Evolutionary conservation across 1,284 basidiomycete species (phyloP).

Genomic region (Sphaerobolus stellatus): DNA sequence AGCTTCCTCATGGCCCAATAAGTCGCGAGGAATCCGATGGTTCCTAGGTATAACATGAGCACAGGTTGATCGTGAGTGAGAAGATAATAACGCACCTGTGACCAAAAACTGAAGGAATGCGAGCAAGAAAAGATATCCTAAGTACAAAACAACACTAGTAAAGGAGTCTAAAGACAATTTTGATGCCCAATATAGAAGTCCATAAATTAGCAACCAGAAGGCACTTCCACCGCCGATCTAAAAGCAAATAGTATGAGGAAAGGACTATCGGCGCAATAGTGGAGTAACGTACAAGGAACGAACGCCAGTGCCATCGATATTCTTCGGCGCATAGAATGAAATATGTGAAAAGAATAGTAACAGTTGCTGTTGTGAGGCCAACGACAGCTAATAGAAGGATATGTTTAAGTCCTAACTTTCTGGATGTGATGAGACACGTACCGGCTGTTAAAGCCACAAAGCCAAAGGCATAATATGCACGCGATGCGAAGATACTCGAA

Average conservation of each 20-base stretch:
- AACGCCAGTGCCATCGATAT: conserved; percentile 60
- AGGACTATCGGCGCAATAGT: background rate
- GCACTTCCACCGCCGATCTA: conserved; percentile 92
- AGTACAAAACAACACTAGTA: conserved; percentile 82
- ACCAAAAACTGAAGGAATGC: conserved; percentile 85
- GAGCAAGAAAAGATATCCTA: conserved; percentile 89
- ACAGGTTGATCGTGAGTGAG: conserved; percentile 5
- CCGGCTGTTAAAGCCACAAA: conserved; percentile 89
- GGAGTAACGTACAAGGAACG: conserved; percentile 8
- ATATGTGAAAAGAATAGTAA: conserved; percentile 88
- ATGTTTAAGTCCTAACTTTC: background rate
- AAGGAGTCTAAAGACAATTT: conserved; percentile 83
- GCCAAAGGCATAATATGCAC: conserved; percentile 94
- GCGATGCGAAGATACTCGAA: conserved; percentile 90
- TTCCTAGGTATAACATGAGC: conserved; percentile 43
- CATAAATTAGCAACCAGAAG: conserved; percentile 88
- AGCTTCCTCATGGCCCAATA: conserved; percentile 84
- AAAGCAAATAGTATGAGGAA: conserved; percentile 49
- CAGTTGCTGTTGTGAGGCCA: conserved; percentile 84
- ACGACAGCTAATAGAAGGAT: conserved; percentile 50
- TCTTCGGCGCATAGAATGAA: conserved; percentile 95
- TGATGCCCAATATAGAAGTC: conserved; percentile 85
- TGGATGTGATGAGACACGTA: background rate
- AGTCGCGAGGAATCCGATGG: conserved; percentile 84
- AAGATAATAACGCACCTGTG: conserved; percentile 56